Evolutionary conservation across 139 green algal species (phyloP).

Genomic region (Coelastrella sp.): DNA sequence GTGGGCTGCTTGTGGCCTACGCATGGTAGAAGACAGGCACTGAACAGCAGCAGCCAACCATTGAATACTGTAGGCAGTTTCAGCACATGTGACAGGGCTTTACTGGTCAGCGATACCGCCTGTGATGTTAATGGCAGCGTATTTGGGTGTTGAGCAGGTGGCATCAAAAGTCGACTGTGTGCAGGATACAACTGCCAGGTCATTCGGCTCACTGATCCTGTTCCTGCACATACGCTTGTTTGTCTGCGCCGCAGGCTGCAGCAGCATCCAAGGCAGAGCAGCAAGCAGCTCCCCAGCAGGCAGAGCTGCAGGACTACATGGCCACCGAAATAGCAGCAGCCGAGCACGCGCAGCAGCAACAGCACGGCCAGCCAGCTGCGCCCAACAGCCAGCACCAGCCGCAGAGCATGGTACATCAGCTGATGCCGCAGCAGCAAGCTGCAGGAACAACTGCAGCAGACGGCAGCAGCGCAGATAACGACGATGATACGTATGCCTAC

Average conservation of each 20-base stretch:
- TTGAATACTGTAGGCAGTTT: no score
- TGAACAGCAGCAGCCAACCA: no score
- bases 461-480: neutral
- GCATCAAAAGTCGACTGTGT: no score
- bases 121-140: no score
- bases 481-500: neutral
- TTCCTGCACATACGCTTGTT: neutral
- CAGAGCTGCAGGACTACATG: neutral
- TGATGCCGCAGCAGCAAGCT: constrained; percentile 8
- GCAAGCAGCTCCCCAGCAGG: neutral
- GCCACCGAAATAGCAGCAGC: neutral
- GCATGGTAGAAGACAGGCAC: no score
- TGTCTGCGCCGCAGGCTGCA: neutral
- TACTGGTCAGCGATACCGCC: no score
- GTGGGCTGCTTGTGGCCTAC: no score
- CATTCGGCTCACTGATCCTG: no score
- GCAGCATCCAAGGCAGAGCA: neutral
- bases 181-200: no score
- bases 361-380: neutral
- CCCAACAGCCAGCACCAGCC: neutral
- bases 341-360: neutral
- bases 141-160: no score
- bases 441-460: constrained; percentile 3
- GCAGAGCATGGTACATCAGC: neutral
- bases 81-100: no score